Base-by-base conservation (phyloP, 805 yeast species). In the Myxozyma sirexii region DNA sequence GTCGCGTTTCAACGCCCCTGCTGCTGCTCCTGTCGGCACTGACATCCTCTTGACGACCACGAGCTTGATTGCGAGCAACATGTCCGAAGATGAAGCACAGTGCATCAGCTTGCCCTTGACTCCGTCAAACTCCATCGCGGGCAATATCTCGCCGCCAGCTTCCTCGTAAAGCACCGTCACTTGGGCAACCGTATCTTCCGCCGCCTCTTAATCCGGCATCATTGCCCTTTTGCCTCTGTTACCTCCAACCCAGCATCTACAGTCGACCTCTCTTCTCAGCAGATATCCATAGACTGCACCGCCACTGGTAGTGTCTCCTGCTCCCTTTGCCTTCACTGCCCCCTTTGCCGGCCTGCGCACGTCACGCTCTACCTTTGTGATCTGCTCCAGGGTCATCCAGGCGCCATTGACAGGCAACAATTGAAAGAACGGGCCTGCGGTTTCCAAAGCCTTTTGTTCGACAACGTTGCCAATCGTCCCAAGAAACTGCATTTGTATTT, bases 1-100 rank as follows among this genome's bases (percentile, higher is more conserved):
- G 41, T 33, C 44, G 19, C 31, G 49, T 5, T 57, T 52, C 57
- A 59, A 57, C 53, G 57, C 41, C 17, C 61, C 10, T 57, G 61
- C 41, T 10, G 59, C 15, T 41, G 54, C 24, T 57, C 59, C 45
- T 47, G 59, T 33, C 47, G 44, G 24, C 46, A 59, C 29, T n/a
- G n/a, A n/a, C n/a, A n/a, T n/a, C n/a, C n/a, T n/a, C n/a, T n/a
- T n/a, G n/a, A n/a, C n/a, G n/a, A n/a, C n/a, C 6, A 19, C n/a
- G 5, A 43, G 15, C 27, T 44, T n/a, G 53, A 51, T 23, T 57
- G 61, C 52, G 21, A 53, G 47, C 58, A 3, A 3, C 54, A 52
- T 7, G 44, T 27, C 39, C 44, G 59, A 17, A 29, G 57, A n/a
- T 52, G 61, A 8, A 53, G 61, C 23, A 12, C 35, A 7, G 35